Evolutionary conservation across 129 eudicot species (phyloP).

Genomic region (Escallonia herrerae): DNA sequence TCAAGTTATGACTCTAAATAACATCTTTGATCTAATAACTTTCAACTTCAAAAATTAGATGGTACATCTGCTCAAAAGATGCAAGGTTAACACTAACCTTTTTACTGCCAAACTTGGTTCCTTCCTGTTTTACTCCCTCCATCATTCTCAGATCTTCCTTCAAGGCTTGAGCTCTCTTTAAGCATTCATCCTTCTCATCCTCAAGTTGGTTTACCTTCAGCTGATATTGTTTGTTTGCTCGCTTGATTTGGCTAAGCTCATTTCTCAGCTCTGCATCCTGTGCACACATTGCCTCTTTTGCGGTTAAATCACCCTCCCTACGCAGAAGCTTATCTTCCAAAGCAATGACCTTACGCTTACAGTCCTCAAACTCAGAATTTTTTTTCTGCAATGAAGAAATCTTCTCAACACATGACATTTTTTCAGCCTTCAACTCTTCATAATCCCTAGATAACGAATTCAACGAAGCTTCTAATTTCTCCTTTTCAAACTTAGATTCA

Average conservation of each 20-base stretch:
- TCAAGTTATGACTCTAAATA: background rate
- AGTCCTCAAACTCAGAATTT: constrained; percentile 47
- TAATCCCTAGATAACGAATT: constrained; percentile 27
- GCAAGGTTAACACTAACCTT: constrained; percentile 42
- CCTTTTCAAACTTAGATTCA: constrained; percentile 38
- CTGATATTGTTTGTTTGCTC: constrained; percentile 51
- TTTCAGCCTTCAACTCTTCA: constrained; percentile 51
- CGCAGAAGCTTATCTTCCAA: constrained; percentile 53
- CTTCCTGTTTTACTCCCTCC: constrained; percentile 23
- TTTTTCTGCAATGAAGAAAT: constrained; percentile 28
- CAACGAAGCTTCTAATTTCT: constrained; percentile 42
- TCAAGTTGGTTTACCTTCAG: constrained; percentile 49
- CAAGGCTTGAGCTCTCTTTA: constrained; percentile 50
- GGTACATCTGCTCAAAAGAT: background rate
- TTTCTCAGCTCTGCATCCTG: constrained; percentile 41
- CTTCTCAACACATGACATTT: constrained; percentile 23
- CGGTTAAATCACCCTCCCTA: constrained; percentile 38
- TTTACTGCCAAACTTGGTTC: constrained; percentile 22
- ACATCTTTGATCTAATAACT: background rate
- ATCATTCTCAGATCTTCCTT: constrained; percentile 36
- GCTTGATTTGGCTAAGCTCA: constrained; percentile 47
- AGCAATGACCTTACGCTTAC: constrained; percentile 24
- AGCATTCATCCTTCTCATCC: constrained; percentile 52
- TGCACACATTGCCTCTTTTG: constrained; percentile 21
- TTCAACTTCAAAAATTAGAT: background rate